A percentile compares a stretch with the other conserved stretches of the same genome.
phyloP scores from a whole-genome alignment of 208 protist genomes.

The Trypanosoma brucei region DNA sequence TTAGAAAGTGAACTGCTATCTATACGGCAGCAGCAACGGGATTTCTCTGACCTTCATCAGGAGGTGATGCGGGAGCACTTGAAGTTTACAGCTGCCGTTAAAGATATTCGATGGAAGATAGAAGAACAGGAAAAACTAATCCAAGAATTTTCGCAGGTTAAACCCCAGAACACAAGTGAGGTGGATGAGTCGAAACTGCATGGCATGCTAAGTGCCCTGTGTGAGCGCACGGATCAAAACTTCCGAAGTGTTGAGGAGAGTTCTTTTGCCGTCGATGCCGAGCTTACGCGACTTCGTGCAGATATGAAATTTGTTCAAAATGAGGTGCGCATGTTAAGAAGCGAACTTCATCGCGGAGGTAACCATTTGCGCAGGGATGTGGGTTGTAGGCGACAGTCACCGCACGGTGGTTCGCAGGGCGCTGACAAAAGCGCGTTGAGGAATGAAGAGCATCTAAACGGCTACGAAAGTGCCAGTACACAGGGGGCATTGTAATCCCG shows the following conservation, averaged over 20 bases:
- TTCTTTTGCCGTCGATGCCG: slow-evolving; percentile 63
- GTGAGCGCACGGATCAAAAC: slow-evolving; percentile 80
- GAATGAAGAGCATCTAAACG: slow-evolving; percentile 56
- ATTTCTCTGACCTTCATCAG: slow-evolving; percentile 37
- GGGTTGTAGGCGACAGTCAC: slow-evolving; percentile 56
- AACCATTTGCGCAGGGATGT: slow-evolving; percentile 43
- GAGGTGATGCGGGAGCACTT: slow-evolving; percentile 29
- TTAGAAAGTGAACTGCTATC: slow-evolving; percentile 31
- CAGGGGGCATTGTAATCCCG: too few relatives aligned
- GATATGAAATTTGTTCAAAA: slow-evolving; percentile 33
- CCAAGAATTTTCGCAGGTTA: background rate
- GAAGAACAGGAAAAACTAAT: background rate
- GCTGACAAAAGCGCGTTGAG: slow-evolving; percentile 60
- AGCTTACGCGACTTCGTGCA: slow-evolving; percentile 43
- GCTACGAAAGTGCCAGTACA: background rate
- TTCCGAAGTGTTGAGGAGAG: slow-evolving; percentile 78
- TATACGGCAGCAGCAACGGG: slow-evolving; percentile 36
- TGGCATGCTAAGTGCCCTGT: slow-evolving; percentile 68
- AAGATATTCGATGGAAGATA: slow-evolving; percentile 28
- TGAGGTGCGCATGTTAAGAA: slow-evolving; percentile 39
- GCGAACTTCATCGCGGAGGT: slow-evolving; percentile 32
- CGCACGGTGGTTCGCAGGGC: slow-evolving; percentile 55
- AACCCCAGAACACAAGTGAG: background rate
- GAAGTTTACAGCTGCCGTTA: slow-evolving; percentile 9
- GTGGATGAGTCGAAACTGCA: slow-evolving; percentile 24